These are phyloP conservation scores for Globisporangium yorkense DNA, from an alignment of 352 stramenopile species.

Conservation along the genomic window DNA sequence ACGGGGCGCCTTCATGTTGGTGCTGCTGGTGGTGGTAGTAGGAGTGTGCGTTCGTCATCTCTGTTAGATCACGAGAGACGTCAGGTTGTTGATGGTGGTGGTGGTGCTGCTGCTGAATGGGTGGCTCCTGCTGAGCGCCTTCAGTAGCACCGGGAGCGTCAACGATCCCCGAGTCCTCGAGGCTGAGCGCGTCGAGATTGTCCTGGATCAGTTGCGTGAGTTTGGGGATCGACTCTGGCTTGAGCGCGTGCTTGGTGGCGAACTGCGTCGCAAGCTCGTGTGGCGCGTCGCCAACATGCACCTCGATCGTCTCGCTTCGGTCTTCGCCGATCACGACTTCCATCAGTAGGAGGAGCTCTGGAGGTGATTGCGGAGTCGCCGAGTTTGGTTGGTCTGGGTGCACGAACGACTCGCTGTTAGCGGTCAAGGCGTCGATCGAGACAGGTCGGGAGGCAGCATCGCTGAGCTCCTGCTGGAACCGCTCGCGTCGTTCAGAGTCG, in stretches of 20 bases:
- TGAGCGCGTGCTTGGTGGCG: constrained; percentile 39
- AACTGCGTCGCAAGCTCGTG: constrained; percentile 42
- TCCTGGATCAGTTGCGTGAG: constrained; percentile 53
- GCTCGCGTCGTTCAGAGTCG: constrained; percentile 29
- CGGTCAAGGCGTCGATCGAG: neutral
- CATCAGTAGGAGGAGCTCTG: constrained; percentile 65
- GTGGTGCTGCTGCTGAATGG: neutral
- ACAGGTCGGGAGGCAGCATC: constrained; percentile 3
- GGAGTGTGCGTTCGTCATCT: neutral
- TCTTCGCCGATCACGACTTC: constrained; percentile 72
- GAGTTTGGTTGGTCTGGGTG: constrained; percentile 1
- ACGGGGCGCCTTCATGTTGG: too few species aligned
- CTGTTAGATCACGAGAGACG: neutral
- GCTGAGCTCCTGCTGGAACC: constrained; percentile 32
- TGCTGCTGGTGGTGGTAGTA: neutral
- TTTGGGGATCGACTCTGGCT: constrained; percentile 41
- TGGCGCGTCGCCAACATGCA: constrained; percentile 47
- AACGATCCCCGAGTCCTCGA: constrained; percentile 6
- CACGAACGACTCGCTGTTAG: neutral
- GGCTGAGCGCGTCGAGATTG: constrained; percentile 34
- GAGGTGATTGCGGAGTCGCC: neutral
- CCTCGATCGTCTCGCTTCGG: constrained; percentile 61
- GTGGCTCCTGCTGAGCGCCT: constrained; percentile 2
- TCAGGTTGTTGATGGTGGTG: too few species aligned
- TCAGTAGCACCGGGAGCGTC: neutral